A percentile compares a stretch with the other conserved stretches of the same genome.
These are phyloP conservation scores for Eutrema japonicum DNA, from an alignment of 345 rosid genomes.

Conservation along the genomic window DNA sequence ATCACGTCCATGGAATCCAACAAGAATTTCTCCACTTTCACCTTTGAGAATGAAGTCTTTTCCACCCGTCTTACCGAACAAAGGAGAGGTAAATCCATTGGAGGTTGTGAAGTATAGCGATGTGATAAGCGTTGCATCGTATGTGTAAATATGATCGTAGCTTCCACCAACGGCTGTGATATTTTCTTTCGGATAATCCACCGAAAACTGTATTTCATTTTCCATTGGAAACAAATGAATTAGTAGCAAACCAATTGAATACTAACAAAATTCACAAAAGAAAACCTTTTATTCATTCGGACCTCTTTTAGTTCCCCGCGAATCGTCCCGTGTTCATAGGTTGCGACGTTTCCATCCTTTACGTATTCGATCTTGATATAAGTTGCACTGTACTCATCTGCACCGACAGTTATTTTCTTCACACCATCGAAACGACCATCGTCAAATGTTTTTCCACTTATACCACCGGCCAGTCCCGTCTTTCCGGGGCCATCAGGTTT, in stretches of 20 bases:
- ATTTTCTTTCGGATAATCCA: neutral
- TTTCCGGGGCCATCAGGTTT: neutral
- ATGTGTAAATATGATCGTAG: neutral
- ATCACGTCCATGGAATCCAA: conserved; percentile 30
- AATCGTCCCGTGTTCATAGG: neutral
- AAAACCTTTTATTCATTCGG: neutral
- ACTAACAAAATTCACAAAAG: neutral
- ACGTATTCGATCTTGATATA: neutral
- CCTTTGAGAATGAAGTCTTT: neutral
- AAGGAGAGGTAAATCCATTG: neutral
- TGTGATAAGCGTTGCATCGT: neutral
- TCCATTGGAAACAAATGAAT: neutral
- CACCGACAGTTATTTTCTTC: neutral
- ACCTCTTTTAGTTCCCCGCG: conserved; percentile 7
- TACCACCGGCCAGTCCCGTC: neutral
- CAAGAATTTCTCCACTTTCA: conserved; percentile 6
- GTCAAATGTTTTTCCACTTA: conserved; percentile 2
- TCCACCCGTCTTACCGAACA: neutral
- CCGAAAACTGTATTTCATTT: conserved; percentile 4
- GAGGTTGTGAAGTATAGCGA: neutral
- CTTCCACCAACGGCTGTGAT: conserved; percentile 5
- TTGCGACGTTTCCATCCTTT: neutral
- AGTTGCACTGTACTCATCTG: neutral
- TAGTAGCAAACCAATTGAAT: neutral
- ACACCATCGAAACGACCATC: conserved; percentile 31